These are phyloP conservation scores for Lodderomyces jiufengensis DNA, from an alignment of 1,139 yeast genomes.

Conservation along the genomic window DNA sequence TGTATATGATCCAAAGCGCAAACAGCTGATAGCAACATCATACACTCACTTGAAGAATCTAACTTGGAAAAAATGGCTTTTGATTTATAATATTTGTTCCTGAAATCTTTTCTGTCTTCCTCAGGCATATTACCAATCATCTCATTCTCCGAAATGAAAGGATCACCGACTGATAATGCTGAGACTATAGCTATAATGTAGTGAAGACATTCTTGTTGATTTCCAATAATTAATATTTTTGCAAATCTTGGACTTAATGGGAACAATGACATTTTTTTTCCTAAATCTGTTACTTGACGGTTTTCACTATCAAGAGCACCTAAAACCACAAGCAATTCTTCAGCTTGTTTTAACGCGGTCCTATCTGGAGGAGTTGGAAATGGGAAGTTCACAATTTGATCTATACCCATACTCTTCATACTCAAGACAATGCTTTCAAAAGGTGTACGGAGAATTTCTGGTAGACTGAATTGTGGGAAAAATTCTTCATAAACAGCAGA, in stretches of 20 bases:
- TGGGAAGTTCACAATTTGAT: conserved; percentile 85
- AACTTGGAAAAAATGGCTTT: conserved; percentile 60
- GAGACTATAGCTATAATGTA: conserved; percentile 89
- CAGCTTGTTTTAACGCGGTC: conserved; percentile 57
- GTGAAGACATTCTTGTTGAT: conserved; percentile 81
- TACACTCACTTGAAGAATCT: conserved; percentile 71
- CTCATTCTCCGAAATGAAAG: conserved; percentile 73
- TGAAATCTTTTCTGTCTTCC: conserved; percentile 27
- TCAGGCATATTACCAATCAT: conserved; percentile 32
- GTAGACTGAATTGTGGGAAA: conserved; percentile 75
- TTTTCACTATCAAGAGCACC: conserved; percentile 69
- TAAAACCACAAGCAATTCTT: conserved; percentile 60
- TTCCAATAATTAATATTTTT: conserved; percentile 83
- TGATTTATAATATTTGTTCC: conserved; percentile 52
- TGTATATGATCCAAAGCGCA: conserved; percentile 86
- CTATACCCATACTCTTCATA: conserved; percentile 97
- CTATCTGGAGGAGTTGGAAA: conserved; percentile 94
- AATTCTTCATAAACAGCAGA: conserved; percentile 94
- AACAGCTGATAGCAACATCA: conserved; percentile 73
- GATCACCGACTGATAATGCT: conserved; percentile 91
- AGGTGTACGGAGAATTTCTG: conserved; percentile 94
- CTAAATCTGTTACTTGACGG: conserved; percentile 65
- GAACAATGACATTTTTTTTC: conserved; percentile 81
- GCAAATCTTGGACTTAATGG: conserved; percentile 94
- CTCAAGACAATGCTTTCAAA: conserved; percentile 90